These are phyloP conservation scores for Nakazawaea siamensis DNA, from an alignment of 805 yeast genomes.

Conservation along the genomic window DNA sequence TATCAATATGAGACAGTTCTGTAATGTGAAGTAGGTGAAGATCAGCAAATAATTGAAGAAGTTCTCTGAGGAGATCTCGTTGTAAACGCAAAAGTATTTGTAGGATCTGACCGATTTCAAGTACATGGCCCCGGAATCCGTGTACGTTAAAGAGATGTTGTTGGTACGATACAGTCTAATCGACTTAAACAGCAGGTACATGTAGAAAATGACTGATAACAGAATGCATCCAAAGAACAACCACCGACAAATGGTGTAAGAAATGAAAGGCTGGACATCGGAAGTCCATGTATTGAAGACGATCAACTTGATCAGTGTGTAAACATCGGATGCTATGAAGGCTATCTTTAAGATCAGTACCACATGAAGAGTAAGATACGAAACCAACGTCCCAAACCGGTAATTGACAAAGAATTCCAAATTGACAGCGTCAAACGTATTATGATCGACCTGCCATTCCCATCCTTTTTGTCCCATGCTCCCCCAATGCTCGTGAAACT, in stretches of 20 bases:
- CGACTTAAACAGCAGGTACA: constrained; percentile 54
- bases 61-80: constrained; percentile 57
- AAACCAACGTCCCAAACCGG: constrained; percentile 31
- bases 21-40: constrained; percentile 54
- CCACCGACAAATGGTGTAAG: constrained; percentile 54
- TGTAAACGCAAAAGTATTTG: constrained; percentile 64
- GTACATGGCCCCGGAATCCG: constrained; percentile 54
- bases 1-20: constrained; percentile 49
- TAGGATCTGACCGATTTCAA: constrained; percentile 51
- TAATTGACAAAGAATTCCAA: constrained; percentile 38
- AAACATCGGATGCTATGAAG: constrained; percentile 60
- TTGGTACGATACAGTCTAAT: constrained; percentile 46
- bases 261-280: constrained; percentile 35
- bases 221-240: constrained; percentile 76
- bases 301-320: constrained; percentile 67
- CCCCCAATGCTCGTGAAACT: no score
- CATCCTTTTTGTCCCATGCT: no score
- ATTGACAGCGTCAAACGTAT: constrained; percentile 41
- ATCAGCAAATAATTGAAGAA: constrained; percentile 63
- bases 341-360: constrained; percentile 36
- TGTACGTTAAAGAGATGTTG: constrained; percentile 62
- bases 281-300: constrained; percentile 68
- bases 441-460: constrained; percentile 25
- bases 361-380: constrained; percentile 31
- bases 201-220: constrained; percentile 49